Percentiles rank a stretch among this genome's conserved stretches.
phyloP scores from a whole-genome alignment of 1,284 basidiomycete genomes.

The Golubevia sp. region DNA sequence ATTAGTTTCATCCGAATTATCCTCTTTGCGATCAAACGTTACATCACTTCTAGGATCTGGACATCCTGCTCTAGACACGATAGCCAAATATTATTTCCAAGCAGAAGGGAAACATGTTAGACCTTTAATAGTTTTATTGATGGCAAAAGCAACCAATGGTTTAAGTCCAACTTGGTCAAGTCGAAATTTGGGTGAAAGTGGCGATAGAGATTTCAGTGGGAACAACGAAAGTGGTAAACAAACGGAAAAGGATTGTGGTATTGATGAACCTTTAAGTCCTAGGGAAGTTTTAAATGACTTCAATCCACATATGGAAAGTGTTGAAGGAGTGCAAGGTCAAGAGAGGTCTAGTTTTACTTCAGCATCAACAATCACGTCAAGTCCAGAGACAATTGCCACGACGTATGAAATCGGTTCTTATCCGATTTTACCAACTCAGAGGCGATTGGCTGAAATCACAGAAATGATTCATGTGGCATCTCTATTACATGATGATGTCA shows the following conservation, averaged over 20 bases:
- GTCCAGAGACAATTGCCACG: not conserved
- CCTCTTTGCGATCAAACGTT: conserved; percentile 75
- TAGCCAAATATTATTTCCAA: conserved; percentile 92
- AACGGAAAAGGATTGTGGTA: conserved; percentile 47
- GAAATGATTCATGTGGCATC: conserved; percentile 99
- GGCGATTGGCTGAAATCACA: conserved; percentile 90
- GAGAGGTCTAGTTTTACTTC: too few species aligned
- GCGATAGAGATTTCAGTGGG: conserved; percentile 62
- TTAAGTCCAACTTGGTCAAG: conserved; percentile 68
- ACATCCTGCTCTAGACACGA: conserved; percentile 81
- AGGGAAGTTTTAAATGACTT: conserved; percentile 80
- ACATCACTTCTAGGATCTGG: conserved; percentile 82
- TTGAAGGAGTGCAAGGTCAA: conserved; percentile 64
- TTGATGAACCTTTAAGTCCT: conserved; percentile 74
- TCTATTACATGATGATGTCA: conserved; percentile 91
- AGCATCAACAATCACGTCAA: not conserved
- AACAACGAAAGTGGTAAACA: conserved; percentile 10
- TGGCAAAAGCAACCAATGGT: conserved; percentile 87
- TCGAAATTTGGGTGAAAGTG: conserved; percentile 66
- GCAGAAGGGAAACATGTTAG: conserved; percentile 77
- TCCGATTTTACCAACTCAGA: conserved; percentile 76
- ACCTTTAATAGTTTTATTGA: conserved; percentile 86
- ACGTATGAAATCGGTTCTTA: conserved; percentile 11
- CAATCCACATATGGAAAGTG: conserved; percentile 72
- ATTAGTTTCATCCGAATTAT: conserved; percentile 75